Conservation (phyloP, 2,329 filamentous ascomycete genomes). For the Ceratocystis huliohia region DNA sequence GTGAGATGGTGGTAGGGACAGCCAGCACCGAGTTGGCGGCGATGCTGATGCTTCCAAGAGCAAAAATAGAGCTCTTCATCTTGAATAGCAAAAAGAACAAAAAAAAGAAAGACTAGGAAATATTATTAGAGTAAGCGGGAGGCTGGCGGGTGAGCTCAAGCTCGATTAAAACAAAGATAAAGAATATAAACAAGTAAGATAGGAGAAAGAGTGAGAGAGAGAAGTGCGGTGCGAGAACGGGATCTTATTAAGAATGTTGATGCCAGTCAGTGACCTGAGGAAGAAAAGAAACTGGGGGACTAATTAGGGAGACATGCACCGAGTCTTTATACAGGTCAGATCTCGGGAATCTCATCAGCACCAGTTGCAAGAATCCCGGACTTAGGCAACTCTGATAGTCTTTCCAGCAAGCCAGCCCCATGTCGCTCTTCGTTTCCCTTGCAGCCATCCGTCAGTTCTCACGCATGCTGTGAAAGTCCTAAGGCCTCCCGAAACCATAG, state of each 20-base stretch:
- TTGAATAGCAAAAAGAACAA: slow-evolving; percentile 15
- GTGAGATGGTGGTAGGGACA: slow-evolving; percentile 10
- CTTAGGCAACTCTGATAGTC: not conserved
- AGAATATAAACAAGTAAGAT: not conserved
- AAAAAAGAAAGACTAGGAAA: not conserved
- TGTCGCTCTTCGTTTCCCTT: slow-evolving; percentile 5
- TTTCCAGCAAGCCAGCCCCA: slow-evolving; percentile 2
- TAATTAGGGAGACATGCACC: slow-evolving; percentile 5
- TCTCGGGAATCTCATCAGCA: not conserved
- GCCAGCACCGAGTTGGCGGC: slow-evolving; percentile 17
- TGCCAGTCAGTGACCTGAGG: slow-evolving; percentile 13
- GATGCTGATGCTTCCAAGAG: slow-evolving; percentile 14
- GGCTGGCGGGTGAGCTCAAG: not conserved
- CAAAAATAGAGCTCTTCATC: slow-evolving; percentile 18
- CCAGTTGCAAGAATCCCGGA: not conserved
- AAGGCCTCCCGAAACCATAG: not conserved
- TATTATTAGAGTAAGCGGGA: not conserved
- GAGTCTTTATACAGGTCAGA: slow-evolving; percentile 16
- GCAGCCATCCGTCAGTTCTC: slow-evolving; percentile 4
- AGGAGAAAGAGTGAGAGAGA: slow-evolving; percentile 9
- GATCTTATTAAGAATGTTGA: slow-evolving; percentile 13
- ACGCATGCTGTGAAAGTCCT: not conserved
- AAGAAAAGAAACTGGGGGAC: slow-evolving; percentile 12
- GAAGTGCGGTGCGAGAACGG: slow-evolving; percentile 19
- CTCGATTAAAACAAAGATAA: not conserved